phyloP scores from a whole-genome alignment of 768 basidiomycete genomes.

The Lepiota brunneoincarnata region DNA sequence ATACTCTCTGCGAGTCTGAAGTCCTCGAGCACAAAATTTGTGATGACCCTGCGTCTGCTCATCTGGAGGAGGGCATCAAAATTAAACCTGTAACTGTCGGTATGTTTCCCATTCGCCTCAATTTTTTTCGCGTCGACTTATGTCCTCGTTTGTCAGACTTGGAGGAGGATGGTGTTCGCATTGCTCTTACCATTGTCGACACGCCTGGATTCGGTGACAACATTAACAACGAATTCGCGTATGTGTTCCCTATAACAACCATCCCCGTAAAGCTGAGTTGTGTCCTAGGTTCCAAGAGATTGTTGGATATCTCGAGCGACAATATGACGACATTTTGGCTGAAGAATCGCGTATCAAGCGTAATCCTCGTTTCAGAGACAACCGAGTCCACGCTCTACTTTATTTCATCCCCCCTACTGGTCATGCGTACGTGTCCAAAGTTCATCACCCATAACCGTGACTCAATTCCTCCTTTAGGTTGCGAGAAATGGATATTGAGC shows the following conservation, averaged over 20 bases:
- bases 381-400: conserved; percentile 92
- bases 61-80: conserved; percentile 90
- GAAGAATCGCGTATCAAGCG: conserved; percentile 99
- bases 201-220: conserved; percentile 99
- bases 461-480: conserved; percentile 43
- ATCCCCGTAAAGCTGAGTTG: too few species aligned
- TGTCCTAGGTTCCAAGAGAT: conserved; percentile 88
- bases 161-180: conserved; percentile 97
- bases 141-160: conserved; percentile 57
- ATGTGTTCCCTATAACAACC: conserved; percentile 30
- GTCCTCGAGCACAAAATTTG: conserved; percentile 86
- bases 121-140: not conserved
- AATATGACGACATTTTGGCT: conserved; percentile 98
- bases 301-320: conserved; percentile 92
- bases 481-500: conserved; percentile 97
- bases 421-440: conserved; percentile 67
- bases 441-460: not conserved
- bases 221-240: conserved; percentile 99
- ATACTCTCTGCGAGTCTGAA: conserved; percentile 97
- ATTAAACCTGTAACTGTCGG: conserved; percentile 96
- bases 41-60: conserved; percentile 83
- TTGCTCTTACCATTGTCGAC: conserved; percentile 96
- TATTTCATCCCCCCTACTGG: conserved; percentile 99
- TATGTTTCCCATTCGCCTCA: conserved; percentile 34
- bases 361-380: conserved; percentile 98